Evolutionary conservation across 768 basidiomycete genomes (phyloP).

Genomic region (Tylopilus subfusipes): DNA sequence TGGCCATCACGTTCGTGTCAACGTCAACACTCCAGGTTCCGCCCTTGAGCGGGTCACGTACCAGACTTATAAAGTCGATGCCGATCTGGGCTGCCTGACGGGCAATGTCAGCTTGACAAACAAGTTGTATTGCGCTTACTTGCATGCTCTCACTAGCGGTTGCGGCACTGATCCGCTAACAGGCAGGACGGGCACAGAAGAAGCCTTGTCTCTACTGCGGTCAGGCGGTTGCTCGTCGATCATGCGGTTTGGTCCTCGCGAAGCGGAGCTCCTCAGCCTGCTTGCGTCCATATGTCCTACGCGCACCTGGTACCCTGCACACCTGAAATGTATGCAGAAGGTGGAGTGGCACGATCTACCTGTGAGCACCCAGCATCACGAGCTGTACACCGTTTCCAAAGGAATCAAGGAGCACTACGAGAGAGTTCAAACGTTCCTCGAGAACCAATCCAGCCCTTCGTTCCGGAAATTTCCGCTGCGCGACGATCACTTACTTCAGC

Average conservation of each 20-base stretch:
- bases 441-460: neutral
- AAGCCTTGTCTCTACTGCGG: slow-evolving; percentile 39
- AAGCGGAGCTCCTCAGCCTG: slow-evolving; percentile 30
- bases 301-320: slow-evolving; percentile 37
- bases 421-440: slow-evolving; percentile 12
- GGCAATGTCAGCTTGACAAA: slow-evolving; percentile 26
- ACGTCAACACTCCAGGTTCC: slow-evolving; percentile 1
- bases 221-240: slow-evolving; percentile 41
- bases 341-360: slow-evolving; percentile 31
- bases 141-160: slow-evolving; percentile 45
- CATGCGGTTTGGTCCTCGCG: slow-evolving; percentile 29
- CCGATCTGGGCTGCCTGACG: slow-evolving; percentile 28
- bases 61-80: slow-evolving; percentile 31
- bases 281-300: slow-evolving; percentile 36
- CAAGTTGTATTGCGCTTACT: slow-evolving; percentile 37
- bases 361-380: slow-evolving; percentile 31
- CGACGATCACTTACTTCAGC: slow-evolving; percentile 4
- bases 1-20: slow-evolving; percentile 17
- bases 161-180: slow-evolving; percentile 44
- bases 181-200: slow-evolving; percentile 40
- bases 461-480: slow-evolving; percentile 10
- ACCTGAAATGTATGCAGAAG: slow-evolving; percentile 39
- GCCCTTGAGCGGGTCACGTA: slow-evolving; percentile 14
- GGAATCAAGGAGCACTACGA: slow-evolving; percentile 30
- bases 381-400: slow-evolving; percentile 21